phyloP scores from a whole-genome alignment of 768 basidiomycete genomes.

The Kwoniella shandongensis region DNA sequence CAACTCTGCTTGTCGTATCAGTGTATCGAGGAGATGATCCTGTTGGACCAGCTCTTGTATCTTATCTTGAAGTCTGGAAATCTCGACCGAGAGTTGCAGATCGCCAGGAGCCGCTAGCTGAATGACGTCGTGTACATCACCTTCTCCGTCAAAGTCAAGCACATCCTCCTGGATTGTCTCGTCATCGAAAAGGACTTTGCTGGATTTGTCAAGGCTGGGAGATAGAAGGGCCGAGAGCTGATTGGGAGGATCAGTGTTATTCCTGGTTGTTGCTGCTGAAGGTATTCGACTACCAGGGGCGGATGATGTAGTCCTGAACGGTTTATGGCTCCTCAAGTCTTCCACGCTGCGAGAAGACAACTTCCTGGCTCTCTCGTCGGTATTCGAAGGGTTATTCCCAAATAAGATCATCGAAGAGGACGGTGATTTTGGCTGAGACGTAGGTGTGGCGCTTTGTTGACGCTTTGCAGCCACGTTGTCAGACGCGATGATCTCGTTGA shows the following conservation, averaged over 20 bases:
- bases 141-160: constrained; percentile 49
- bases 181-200: constrained; percentile 54
- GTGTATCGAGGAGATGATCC: constrained; percentile 74
- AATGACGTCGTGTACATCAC: constrained; percentile 58
- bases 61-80: constrained; percentile 72
- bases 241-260: background rate
- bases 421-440: constrained; percentile 11
- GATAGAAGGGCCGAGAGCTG: background rate
- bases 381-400: background rate
- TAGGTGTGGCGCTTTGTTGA: too few species aligned
- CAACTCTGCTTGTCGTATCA: constrained; percentile 92
- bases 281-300: constrained; percentile 15
- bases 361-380: constrained; percentile 4
- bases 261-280: constrained; percentile 7
- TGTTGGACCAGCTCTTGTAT: constrained; percentile 76
- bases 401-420: constrained; percentile 29
- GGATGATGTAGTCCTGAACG: background rate
- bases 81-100: constrained; percentile 57
- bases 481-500: constrained; percentile 91
- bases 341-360: constrained; percentile 34
- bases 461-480: constrained; percentile 58
- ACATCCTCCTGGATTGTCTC: constrained; percentile 55
- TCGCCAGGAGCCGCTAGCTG: constrained; percentile 74
- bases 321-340: constrained; percentile 18
- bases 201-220: constrained; percentile 1